phyloP scores from a whole-genome alignment of 345 rosid species.

The Nasturtium officinale region DNA sequence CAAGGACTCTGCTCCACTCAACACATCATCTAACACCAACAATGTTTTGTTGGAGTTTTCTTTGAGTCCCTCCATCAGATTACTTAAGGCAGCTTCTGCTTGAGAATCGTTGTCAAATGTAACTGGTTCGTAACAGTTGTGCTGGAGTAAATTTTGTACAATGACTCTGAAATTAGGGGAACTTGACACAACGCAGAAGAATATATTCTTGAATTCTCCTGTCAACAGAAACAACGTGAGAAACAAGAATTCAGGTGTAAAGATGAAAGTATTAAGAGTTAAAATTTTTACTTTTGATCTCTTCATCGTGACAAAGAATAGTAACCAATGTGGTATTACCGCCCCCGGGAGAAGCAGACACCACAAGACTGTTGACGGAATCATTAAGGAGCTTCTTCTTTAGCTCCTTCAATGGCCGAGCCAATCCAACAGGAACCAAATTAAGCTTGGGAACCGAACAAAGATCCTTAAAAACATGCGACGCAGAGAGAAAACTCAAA shows the following conservation, averaged over 20 bases:
- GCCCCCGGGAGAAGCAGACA: constrained; percentile 61
- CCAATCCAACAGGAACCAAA: constrained; percentile 46
- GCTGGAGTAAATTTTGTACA: constrained; percentile 43
- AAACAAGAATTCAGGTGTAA: background rate
- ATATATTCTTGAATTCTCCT: constrained; percentile 56
- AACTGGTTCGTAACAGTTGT: constrained; percentile 9
- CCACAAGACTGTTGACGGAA: constrained; percentile 32
- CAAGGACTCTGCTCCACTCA: constrained; percentile 49
- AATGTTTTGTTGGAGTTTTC: too few relatives aligned
- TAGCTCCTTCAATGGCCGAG: constrained; percentile 45
- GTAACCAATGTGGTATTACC: constrained; percentile 59
- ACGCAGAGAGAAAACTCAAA: too few relatives aligned
- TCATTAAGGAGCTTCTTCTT: constrained; percentile 44
- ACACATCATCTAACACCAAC: constrained; percentile 74
- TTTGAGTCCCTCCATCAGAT: constrained; percentile 30
- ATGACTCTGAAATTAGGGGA: constrained; percentile 45
- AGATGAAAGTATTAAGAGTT: too few relatives aligned
- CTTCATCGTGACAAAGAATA: constrained; percentile 45
- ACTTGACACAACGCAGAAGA: constrained; percentile 52
- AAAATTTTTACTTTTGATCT: constrained; percentile 62
- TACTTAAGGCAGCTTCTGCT: constrained; percentile 38
- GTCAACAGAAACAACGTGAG: constrained; percentile 37
- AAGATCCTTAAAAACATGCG: too few relatives aligned
- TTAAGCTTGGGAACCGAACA: constrained; percentile 42
- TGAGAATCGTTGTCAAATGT: constrained; percentile 38